Evolutionary conservation across 257 asterid genomes (phyloP).

Genomic region (Capsicum pubescens): DNA sequence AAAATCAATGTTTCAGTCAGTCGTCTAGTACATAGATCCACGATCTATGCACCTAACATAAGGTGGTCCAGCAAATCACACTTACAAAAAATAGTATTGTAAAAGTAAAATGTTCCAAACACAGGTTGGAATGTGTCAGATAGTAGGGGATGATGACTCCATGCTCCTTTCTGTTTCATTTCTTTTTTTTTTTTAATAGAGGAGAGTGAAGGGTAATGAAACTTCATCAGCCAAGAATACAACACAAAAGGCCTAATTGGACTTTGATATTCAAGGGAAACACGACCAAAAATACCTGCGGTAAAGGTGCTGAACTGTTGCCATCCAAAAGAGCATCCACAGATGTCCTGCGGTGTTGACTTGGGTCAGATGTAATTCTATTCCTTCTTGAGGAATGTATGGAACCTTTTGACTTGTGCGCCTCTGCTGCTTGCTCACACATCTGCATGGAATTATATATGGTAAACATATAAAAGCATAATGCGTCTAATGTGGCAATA

Average conservation of each 20-base stretch:
- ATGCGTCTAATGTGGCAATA: not conserved
- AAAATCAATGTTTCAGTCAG: slow-evolving; percentile 1
- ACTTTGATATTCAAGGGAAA: not conserved
- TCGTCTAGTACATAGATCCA: not conserved
- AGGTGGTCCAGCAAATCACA: slow-evolving; percentile 20
- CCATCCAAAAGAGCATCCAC: slow-evolving; percentile 84
- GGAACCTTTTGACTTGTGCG: slow-evolving; percentile 94
- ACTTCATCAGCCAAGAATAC: slow-evolving; percentile 3
- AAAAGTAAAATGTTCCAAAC: slow-evolving; percentile 20
- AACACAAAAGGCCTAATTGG: not conserved
- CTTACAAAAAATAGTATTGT: not conserved
- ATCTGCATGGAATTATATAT: slow-evolving; percentile 53
- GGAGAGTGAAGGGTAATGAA: slow-evolving; percentile 6
- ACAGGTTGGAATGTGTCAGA: slow-evolving; percentile 15
- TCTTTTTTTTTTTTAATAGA: not conserved
- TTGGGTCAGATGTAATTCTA: slow-evolving; percentile 66
- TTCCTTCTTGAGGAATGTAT: slow-evolving; percentile 74
- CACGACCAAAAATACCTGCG: slow-evolving; percentile 57
- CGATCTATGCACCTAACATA: not conserved
- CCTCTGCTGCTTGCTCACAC: slow-evolving; percentile 99
- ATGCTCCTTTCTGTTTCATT: not conserved
- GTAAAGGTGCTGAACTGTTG: slow-evolving; percentile 50
- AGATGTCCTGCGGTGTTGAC: slow-evolving; percentile 80
- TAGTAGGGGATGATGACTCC: slow-evolving; percentile 21
- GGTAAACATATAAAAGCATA: slow-evolving; percentile 24